These are phyloP conservation scores for Saprolegnia parasitica DNA, from an alignment of 352 stramenopile species.

Conservation along the genomic window DNA sequence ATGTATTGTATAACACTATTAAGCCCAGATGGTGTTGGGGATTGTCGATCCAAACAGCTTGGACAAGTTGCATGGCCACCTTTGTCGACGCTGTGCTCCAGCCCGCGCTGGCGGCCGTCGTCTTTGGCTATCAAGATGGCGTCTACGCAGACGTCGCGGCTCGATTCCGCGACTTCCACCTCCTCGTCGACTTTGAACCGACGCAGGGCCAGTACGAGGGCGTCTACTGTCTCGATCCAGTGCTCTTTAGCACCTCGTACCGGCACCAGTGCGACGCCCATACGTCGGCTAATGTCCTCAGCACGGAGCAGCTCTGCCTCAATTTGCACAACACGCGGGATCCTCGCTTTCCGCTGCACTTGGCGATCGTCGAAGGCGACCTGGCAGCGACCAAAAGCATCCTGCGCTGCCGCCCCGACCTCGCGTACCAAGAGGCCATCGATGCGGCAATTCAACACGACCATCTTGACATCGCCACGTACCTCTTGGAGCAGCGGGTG, in stretches of 20 bases:
- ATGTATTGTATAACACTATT: no score
- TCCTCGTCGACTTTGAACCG: not conserved
- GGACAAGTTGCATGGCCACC: no score
- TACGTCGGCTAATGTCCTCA: no score
- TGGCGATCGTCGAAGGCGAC: constrained; percentile 8
- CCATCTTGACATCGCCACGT: no score
- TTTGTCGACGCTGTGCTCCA: not conserved
- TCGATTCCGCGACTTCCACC: not conserved
- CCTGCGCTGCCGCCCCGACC: not conserved
- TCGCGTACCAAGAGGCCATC: not conserved
- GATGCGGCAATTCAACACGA: no score
- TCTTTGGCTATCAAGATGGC: not conserved
- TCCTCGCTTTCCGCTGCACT: not conserved
- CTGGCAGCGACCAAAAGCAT: not conserved
- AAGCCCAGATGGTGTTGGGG: no score
- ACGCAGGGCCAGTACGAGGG: no score
- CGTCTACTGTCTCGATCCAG: no score
- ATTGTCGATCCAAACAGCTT: no score
- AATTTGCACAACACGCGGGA: not conserved
- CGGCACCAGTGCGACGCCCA: no score
- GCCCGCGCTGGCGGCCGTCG: not conserved
- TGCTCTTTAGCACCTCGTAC: no score
- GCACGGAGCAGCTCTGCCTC: not conserved
- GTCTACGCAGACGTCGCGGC: not conserved
- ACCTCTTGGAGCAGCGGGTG: no score